These are phyloP conservation scores for Alternaria triticina DNA, from an alignment of 2,329 filamentous ascomycete species.

Conservation along the genomic window DNA sequence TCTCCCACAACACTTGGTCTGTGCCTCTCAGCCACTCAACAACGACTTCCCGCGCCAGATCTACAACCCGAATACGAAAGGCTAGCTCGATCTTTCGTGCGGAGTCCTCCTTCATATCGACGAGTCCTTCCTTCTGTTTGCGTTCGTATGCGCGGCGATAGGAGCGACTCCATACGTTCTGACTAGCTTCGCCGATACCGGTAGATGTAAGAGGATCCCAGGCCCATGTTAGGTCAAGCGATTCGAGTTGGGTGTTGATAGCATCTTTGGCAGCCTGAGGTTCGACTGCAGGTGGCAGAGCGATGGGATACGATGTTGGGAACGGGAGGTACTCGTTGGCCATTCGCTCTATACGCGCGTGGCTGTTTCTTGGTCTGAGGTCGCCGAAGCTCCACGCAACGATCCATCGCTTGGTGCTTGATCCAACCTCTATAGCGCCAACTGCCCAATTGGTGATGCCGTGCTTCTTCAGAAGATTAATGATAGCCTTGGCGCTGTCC, in stretches of 20 bases:
- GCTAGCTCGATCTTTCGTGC: conserved; percentile 44
- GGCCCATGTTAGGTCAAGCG: conserved; percentile 68
- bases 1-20: conserved; percentile 79
- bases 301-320: conserved; percentile 58
- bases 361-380: conserved; percentile 64
- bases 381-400: conserved; percentile 84
- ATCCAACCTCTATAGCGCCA: conserved; percentile 76
- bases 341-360: conserved; percentile 47
- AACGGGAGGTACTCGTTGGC: conserved; percentile 61
- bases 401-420: conserved; percentile 82
- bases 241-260: conserved; percentile 58
- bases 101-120: conserved; percentile 33
- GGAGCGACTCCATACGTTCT: conserved; percentile 79
- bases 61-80: conserved; percentile 48
- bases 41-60: conserved; percentile 47
- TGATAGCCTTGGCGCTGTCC: conserved; percentile 68
- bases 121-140: conserved; percentile 24
- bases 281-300: conserved; percentile 39
- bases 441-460: conserved; percentile 80
- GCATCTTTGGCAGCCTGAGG: conserved; percentile 37
- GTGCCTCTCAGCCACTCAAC: conserved; percentile 77
- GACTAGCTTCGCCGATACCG: conserved; percentile 68
- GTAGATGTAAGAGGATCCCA: conserved; percentile 63
- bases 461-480: conserved; percentile 62
- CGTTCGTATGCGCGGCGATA: conserved; percentile 67